These are phyloP conservation scores for Solanum peruvianum DNA, from an alignment of 257 asterid genomes.

Conservation along the genomic window DNA sequence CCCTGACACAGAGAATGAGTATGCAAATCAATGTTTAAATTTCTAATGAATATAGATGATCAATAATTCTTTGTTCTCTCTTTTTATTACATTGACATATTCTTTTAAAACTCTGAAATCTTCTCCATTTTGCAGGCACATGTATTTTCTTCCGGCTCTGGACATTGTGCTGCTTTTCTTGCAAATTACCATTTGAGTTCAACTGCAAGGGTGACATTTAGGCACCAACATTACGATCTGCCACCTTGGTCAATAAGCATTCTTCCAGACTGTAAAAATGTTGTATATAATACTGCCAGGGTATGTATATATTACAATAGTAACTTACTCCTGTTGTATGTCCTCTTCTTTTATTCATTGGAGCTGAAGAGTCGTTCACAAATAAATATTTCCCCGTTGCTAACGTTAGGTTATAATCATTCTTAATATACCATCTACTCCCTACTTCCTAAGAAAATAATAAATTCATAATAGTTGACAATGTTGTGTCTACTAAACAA, in stretches of 20 bases:
- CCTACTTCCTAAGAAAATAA: neutral
- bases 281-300: slow-evolving; percentile 64
- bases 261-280: slow-evolving; percentile 77
- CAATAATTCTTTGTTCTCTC: neutral
- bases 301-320: slow-evolving; percentile 24
- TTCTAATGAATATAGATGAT: neutral
- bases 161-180: slow-evolving; percentile 82
- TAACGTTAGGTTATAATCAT: neutral
- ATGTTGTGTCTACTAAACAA: neutral
- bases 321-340: neutral
- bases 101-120: neutral
- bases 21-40: neutral
- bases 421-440: neutral
- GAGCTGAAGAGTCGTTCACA: neutral
- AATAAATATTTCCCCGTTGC: neutral
- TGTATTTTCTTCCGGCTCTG: slow-evolving; percentile 48
- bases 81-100: neutral
- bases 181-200: slow-evolving; percentile 54
- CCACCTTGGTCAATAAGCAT: slow-evolving; percentile 98
- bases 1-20: neutral
- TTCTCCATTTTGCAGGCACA: slow-evolving; percentile 46
- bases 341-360: neutral
- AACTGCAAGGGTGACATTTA: slow-evolving; percentile 58
- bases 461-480: neutral
- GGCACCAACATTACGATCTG: slow-evolving; percentile 45